Evolutionary conservation across 345 rosid species (phyloP).

Genomic region (Kandelia obovata): DNA sequence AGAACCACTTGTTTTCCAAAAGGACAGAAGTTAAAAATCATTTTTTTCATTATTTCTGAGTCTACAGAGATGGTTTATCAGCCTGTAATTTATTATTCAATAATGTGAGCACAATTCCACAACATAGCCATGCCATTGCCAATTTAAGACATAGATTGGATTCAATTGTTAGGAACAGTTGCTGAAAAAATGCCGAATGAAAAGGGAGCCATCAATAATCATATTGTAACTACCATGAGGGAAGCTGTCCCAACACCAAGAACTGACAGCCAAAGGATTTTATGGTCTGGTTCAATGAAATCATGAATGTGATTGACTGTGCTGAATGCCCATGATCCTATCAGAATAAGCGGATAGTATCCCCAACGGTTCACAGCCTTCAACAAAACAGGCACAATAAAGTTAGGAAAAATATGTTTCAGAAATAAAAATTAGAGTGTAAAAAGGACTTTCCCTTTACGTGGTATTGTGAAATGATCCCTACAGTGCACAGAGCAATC

Average conservation of each 20-base stretch:
- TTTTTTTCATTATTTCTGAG: neutral
- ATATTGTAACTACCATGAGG: slow-evolving; percentile 58
- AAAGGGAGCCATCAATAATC: slow-evolving; percentile 13
- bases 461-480: no score
- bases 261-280: slow-evolving; percentile 86
- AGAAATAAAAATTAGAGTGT: neutral
- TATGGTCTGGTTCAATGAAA: slow-evolving; percentile 75
- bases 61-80: neutral
- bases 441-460: no score
- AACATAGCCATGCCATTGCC: neutral
- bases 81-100: neutral
- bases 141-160: neutral
- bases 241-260: slow-evolving; percentile 93
- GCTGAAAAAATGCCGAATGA: slow-evolving; percentile 2
- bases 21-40: neutral
- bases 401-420: neutral
- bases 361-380: slow-evolving; percentile 94
- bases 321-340: slow-evolving; percentile 96
- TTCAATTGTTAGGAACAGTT: neutral
- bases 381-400: slow-evolving; percentile 12
- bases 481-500: no score
- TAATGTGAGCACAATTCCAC: slow-evolving; percentile 12
- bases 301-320: slow-evolving; percentile 83
- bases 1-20: neutral
- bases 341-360: slow-evolving; percentile 87